A percentile compares a stretch with the other conserved stretches of the same genome.
Evolutionary conservation across 2,329 filamentous ascomycete species (phyloP).

Genomic region (Colletotrichum sp.): DNA sequence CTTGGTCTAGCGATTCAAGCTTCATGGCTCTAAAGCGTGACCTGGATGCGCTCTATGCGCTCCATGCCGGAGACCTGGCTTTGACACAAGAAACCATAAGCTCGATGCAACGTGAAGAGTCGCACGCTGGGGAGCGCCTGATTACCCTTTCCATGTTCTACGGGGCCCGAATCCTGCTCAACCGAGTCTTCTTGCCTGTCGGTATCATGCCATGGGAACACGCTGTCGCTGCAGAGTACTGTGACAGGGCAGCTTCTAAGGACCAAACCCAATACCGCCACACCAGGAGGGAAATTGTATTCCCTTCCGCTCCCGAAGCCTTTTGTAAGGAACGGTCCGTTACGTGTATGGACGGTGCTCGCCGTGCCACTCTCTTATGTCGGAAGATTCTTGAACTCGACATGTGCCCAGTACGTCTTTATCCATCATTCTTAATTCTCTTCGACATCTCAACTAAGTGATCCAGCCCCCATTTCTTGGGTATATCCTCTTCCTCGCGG

Average conservation of each 20-base stretch:
- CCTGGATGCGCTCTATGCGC: background rate
- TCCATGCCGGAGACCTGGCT: background rate
- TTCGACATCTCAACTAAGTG: background rate
- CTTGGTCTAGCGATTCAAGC: background rate
- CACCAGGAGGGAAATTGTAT: background rate
- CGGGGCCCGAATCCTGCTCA: background rate
- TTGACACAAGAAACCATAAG: background rate
- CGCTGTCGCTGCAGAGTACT: background rate
- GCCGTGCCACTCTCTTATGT: background rate
- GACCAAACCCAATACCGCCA: background rate
- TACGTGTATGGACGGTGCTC: background rate
- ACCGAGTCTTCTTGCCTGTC: background rate
- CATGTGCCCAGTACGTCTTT: background rate
- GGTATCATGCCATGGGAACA: background rate
- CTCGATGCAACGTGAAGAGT: background rate
- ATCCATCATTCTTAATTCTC: background rate
- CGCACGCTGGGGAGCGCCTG: background rate
- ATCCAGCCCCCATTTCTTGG: background rate
- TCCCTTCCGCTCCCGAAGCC: background rate
- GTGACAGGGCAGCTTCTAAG: background rate
- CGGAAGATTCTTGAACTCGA: background rate
- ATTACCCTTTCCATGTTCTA: background rate
- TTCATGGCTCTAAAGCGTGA: background rate
- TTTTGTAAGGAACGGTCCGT: background rate
- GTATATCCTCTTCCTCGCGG: background rate